These are phyloP conservation scores for Scheffersomyces stambukii DNA, from an alignment of 1,139 yeast species.

Conservation along the genomic window DNA sequence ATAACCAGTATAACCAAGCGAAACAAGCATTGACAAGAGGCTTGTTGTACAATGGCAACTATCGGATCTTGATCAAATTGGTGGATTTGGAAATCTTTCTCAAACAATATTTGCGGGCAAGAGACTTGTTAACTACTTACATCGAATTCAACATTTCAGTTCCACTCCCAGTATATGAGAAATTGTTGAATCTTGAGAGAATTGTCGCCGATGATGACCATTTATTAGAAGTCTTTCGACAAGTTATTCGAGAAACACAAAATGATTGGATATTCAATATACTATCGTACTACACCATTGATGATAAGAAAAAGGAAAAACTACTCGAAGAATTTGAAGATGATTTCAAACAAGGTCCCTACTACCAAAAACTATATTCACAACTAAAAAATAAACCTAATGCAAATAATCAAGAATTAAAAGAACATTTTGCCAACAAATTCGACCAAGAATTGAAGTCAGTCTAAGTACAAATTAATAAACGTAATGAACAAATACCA, in stretches of 20 bases:
- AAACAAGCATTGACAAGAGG: conserved; percentile 34
- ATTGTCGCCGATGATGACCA: conserved; percentile 21
- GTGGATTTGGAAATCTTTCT: conserved; percentile 34
- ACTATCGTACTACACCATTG: conserved; percentile 14
- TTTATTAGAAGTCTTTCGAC: conserved; percentile 21
- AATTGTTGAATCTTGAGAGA: conserved; percentile 36
- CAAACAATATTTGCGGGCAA: conserved; percentile 30
- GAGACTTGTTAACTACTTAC: conserved; percentile 29
- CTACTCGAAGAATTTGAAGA: conserved; percentile 11
- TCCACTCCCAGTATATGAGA: conserved; percentile 33
- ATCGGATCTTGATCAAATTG: conserved; percentile 28
- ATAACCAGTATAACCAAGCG: conserved; percentile 28
- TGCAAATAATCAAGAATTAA: no score
- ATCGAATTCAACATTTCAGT: conserved; percentile 24
- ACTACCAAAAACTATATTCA: no score
- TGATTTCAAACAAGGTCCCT: conserved; percentile 1
- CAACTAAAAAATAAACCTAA: no score
- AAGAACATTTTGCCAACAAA: conserved; percentile 12
- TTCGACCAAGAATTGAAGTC: conserved; percentile 14
- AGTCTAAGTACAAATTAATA: conserved; percentile 15
- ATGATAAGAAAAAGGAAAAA: conserved; percentile 8
- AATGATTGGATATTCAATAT: conserved; percentile 21
- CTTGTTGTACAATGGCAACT: conserved; percentile 18
- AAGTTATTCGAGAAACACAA: conserved; percentile 19
- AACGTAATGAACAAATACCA: conserved; percentile 20